A percentile compares a stretch with the other conserved stretches of the same genome.
Conservation (phyloP, 495 filamentous ascomycete genomes). For the Xylaria venustula region DNA sequence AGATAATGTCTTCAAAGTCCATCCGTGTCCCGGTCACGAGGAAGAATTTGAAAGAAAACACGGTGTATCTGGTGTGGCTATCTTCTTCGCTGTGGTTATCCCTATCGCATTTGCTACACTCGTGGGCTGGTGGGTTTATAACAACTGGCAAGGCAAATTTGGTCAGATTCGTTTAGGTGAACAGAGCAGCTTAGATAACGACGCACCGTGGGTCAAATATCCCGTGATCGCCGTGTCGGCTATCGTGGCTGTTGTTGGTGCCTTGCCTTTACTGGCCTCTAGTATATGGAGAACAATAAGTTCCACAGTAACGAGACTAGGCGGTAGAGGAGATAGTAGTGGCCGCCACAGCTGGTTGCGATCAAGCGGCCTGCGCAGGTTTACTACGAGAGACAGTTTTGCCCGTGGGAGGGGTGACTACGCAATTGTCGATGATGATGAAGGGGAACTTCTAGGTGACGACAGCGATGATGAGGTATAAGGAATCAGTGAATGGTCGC, state of each 20-base stretch:
- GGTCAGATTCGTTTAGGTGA: conserved; percentile 85
- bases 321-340: conserved; percentile 27
- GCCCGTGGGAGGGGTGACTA: conserved; percentile 83
- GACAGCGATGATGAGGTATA: conserved; percentile 89
- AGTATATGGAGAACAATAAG: conserved; percentile 65
- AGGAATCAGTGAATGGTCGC: neutral
- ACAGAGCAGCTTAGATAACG: conserved; percentile 55
- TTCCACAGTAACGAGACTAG: conserved; percentile 45
- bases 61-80: conserved; percentile 65
- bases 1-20: conserved; percentile 56
- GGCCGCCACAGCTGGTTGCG: conserved; percentile 45
- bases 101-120: conserved; percentile 66
- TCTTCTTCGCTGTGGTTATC: conserved; percentile 82
- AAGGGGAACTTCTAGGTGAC: conserved; percentile 87
- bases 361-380: conserved; percentile 57
- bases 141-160: conserved; percentile 85
- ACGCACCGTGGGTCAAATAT: conserved; percentile 69
- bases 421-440: conserved; percentile 82
- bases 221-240: conserved; percentile 77
- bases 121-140: conserved; percentile 83
- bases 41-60: conserved; percentile 72
- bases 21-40: conserved; percentile 73
- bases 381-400: conserved; percentile 82
- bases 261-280: conserved; percentile 67
- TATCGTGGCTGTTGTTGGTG: conserved; percentile 68